A percentile compares a stretch with the other conserved stretches of the same genome.
Conservation (phyloP, 805 yeast species). For the Lachancea cidri region DNA sequence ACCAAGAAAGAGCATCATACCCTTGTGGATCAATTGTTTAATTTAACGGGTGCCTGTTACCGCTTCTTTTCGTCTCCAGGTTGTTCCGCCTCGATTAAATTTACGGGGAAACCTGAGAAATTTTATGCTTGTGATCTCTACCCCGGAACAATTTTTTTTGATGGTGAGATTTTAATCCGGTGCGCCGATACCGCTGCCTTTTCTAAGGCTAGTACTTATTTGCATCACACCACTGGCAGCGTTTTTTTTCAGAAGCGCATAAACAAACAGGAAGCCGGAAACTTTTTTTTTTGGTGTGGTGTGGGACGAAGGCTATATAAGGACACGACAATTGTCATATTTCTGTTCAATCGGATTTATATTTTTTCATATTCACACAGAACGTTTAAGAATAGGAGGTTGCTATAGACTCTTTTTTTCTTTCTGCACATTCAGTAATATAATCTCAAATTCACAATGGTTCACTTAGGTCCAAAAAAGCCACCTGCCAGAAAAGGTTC, state of each 20-base stretch:
- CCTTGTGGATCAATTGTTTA: no score
- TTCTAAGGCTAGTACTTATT: neutral
- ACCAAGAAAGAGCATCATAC: no score
- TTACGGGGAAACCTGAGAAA: neutral
- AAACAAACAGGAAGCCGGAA: neutral
- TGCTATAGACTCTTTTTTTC: neutral
- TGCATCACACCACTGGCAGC: neutral
- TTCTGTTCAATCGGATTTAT: neutral
- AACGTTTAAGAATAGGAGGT: neutral
- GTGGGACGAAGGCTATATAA: neutral
- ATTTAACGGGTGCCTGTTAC: no score
- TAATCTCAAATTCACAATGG: constrained; percentile 42
- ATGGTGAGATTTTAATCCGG: neutral
- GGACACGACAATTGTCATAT: neutral
- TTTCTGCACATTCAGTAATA: constrained; percentile 9
- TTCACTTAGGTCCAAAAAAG: constrained; percentile 76
- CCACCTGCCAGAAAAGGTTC: constrained; percentile 76
- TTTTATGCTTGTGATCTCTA: neutral
- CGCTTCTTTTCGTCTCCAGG: neutral
- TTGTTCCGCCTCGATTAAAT: neutral
- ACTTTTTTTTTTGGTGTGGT: neutral
- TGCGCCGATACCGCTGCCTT: neutral
- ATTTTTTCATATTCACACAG: neutral
- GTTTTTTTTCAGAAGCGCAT: neutral
- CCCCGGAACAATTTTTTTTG: neutral